Evolutionary conservation across 2,329 filamentous ascomycete species (phyloP).

Genomic region (Calcarisporium arbuscula): DNA sequence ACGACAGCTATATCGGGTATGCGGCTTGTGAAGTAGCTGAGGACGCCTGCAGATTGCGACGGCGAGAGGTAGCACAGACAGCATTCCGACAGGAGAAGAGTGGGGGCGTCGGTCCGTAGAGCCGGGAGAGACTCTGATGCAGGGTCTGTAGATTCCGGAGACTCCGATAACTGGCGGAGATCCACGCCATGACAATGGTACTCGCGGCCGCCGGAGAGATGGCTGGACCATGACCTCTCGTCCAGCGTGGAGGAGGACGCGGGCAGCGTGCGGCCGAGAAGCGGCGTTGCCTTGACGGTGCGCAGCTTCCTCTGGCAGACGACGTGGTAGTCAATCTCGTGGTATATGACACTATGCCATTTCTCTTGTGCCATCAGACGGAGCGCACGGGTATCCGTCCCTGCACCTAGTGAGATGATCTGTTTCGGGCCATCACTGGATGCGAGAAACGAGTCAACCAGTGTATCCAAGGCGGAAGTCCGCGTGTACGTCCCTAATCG

Average conservation of each 20-base stretch:
- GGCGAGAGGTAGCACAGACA: constrained; percentile 84
- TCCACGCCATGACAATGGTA: constrained; percentile 62
- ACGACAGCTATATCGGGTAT: constrained; percentile 52
- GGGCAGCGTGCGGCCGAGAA: constrained; percentile 32
- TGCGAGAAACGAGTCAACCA: constrained; percentile 66
- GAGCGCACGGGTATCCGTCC: constrained; percentile 86
- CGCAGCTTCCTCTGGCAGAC: constrained; percentile 64
- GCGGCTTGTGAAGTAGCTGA: constrained; percentile 56
- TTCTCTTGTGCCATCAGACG: constrained; percentile 52
- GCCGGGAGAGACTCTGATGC: constrained; percentile 23
- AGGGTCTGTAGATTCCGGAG: constrained; percentile 5
- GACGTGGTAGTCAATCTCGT: constrained; percentile 83
- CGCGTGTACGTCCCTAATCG: constrained; percentile 93
- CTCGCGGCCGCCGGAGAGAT: constrained; percentile 31
- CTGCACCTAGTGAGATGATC: constrained; percentile 87
- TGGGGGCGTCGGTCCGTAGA: constrained; percentile 58
- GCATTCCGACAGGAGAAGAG: constrained; percentile 87
- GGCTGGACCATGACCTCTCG: constrained; percentile 35
- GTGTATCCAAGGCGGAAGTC: constrained; percentile 72
- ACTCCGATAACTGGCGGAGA: constrained; percentile 49
- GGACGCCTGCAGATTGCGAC: constrained; percentile 53
- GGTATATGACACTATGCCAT: constrained; percentile 57
- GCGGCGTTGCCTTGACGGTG: constrained; percentile 40
- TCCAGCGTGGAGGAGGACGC: constrained; percentile 32
- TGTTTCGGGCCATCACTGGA: constrained; percentile 47